A percentile compares a stretch with the other conserved stretches of the same genome.
Conservation (phyloP, 805 yeast genomes). For the Blastobotrys parvus region DNA sequence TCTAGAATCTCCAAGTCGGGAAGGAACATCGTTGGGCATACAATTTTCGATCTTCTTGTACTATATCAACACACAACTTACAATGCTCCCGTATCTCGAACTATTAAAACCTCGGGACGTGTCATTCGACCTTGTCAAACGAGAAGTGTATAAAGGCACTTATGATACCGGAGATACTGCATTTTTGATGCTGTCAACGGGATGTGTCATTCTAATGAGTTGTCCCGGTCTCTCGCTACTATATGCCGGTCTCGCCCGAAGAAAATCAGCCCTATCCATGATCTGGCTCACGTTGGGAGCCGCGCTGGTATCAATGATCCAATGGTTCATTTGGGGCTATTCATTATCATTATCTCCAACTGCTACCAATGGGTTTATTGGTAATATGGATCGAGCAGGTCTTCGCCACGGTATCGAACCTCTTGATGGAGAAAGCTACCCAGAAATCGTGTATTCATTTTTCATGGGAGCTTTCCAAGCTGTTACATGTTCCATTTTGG, state of each 20-base stretch:
- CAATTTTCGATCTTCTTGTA: no score
- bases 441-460: slow-evolving; percentile 75
- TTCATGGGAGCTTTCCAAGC: slow-evolving; percentile 89
- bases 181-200: slow-evolving; percentile 29
- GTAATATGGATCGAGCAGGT: slow-evolving; percentile 78
- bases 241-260: slow-evolving; percentile 82
- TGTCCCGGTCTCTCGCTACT: slow-evolving; percentile 90
- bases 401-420: slow-evolving; percentile 51
- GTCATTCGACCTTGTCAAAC: not conserved
- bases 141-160: not conserved
- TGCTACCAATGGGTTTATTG: slow-evolving; percentile 79
- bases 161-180: slow-evolving; percentile 34
- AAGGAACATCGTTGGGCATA: no score
- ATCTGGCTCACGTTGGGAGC: slow-evolving; percentile 74
- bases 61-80: no score
- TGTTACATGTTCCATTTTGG: slow-evolving; percentile 90
- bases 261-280: slow-evolving; percentile 83
- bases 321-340: slow-evolving; percentile 99
- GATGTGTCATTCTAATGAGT: slow-evolving; percentile 70
- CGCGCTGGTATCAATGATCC: slow-evolving; percentile 65
- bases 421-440: slow-evolving; percentile 44
- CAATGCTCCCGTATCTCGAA: not conserved
- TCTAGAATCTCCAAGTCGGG: no score
- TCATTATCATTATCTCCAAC: slow-evolving; percentile 79
- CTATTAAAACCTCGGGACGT: not conserved